Base-by-base conservation (phyloP, 2,329 filamentous ascomycete genomes). In the Talaromyces sp. region DNA sequence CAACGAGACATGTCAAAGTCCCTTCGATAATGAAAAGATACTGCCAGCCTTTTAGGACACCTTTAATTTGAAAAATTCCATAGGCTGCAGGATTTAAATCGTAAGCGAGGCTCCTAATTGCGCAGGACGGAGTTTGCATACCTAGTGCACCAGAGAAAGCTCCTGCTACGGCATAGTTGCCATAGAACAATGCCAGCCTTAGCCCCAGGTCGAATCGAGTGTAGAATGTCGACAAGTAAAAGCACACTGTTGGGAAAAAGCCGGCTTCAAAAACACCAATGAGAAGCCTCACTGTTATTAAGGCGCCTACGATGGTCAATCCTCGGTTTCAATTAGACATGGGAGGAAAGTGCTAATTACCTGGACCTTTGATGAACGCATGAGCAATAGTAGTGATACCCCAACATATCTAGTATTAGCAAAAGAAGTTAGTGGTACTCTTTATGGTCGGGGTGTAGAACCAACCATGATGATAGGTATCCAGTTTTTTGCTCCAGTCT, bases 161-260 rank as follows among this genome's bases (percentile, higher is more conserved):
- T 1, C 90, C 90, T 0, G 90, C 89, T 0, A 89, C 89, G 0
- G 89, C 88, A 0, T 88, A 90, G 78, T 93, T 52, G 6, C 49
- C 49, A 29, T 52, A 93, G 78, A 93, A 92, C 62, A 91, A 84
- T 19, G 89, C 88, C 51, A 88, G 84, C 31, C 90, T 84, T 27
- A 90, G 81, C 57, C 89, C 89, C 58, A 93, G 87, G 68, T 93
- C 90, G 29, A 81, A 84, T 50, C 89, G 81, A 71, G 84, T 88
- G 69, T 93, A 95, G 68, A 85, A 86, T 56, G 83, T 73, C 19
- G 81, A 82, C 29, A 86, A 76, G 64, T 86, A 86, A n/a, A 79
- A 78, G 17, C 85, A 82, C 2, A 81, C 81, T 0, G 82, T 82
- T 3, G 84, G 82, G 64, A 86, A 86, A 66, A 86, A 85, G 3